phyloP scores from a whole-genome alignment of 2,329 filamentous ascomycete species.

The Fusarium verrucosum region DNA sequence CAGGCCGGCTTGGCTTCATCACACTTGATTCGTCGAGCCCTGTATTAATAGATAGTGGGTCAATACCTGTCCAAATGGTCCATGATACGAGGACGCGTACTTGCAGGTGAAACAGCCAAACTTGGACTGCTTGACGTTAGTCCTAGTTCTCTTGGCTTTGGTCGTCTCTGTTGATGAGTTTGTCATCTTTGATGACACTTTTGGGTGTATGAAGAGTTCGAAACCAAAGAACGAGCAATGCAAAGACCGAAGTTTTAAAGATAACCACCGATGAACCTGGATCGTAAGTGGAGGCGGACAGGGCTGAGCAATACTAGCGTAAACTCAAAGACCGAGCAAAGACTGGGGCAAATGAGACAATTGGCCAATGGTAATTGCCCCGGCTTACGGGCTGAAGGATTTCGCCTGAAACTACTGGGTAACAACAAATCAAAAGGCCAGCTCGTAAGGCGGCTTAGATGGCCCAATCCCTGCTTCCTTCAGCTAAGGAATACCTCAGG shows the following conservation, averaged over 20 bases:
- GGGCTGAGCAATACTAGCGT: neutral
- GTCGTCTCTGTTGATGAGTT: neutral
- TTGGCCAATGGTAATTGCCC: neutral
- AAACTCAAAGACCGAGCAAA: constrained; percentile 12
- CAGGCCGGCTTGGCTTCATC: constrained; percentile 34
- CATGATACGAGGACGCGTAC: constrained; percentile 1
- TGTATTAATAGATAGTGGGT: neutral
- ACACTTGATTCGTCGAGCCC: constrained; percentile 35
- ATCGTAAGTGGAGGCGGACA: neutral
- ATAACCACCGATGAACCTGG: neutral
- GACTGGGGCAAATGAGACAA: fast-evolving
- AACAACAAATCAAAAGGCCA: no score
- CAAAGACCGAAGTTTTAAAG: constrained; percentile 22
- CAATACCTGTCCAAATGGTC: neutral
- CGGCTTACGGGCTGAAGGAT: neutral
- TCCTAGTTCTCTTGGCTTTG: constrained; percentile 30
- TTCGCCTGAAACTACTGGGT: no score
- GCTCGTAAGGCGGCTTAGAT: no score
- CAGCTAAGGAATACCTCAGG: no score
- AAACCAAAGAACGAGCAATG: constrained; percentile 9
- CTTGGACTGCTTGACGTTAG: constrained; percentile 39
- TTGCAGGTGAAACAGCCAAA: constrained; percentile 39
- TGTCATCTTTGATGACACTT: neutral
- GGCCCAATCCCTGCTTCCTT: no score
- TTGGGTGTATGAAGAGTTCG: no score